A percentile compares a stretch with the other conserved stretches of the same genome.
Evolutionary conservation across 371 early-diverging fungal species (phyloP).

Genomic region (Mucor mucedo): DNA sequence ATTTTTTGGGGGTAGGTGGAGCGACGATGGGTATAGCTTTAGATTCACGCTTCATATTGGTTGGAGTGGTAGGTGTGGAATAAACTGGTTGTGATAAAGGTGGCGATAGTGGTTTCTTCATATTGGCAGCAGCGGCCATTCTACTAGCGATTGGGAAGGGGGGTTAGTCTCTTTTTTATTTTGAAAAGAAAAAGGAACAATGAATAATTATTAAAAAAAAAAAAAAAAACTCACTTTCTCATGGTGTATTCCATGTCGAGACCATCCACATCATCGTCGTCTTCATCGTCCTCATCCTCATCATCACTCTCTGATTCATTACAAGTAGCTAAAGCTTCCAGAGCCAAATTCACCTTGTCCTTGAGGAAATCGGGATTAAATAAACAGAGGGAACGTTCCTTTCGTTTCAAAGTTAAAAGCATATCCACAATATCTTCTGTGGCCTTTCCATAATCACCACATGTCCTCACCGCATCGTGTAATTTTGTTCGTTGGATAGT

Average conservation of each 20-base stretch:
- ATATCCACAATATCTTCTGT: slow-evolving; percentile 55
- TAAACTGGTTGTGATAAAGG: slow-evolving; percentile 6
- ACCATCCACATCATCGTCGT: slow-evolving; percentile 10
- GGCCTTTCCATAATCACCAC: slow-evolving; percentile 43
- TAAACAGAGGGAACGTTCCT: slow-evolving; percentile 54
- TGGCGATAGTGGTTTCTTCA: slow-evolving; percentile 6
- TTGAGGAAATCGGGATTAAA: slow-evolving; percentile 55
- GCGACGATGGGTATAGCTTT: slow-evolving; percentile 48
- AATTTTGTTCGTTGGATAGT: slow-evolving; percentile 47
- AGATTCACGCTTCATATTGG: slow-evolving; percentile 29
- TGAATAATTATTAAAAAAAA: too few relatives aligned
- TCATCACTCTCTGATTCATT: slow-evolving; percentile 33
- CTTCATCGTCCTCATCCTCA: slow-evolving; percentile 14
- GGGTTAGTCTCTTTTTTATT: too few relatives aligned
- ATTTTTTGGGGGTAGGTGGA: slow-evolving; percentile 9
- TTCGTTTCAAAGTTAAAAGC: slow-evolving; percentile 51
- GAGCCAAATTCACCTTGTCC: slow-evolving; percentile 49
- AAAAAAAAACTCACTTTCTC: slow-evolving; percentile 12
- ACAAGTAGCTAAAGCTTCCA: slow-evolving; percentile 48
- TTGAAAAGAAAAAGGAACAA: too few relatives aligned
- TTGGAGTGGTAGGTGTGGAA: neutral
- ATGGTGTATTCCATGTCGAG: slow-evolving; percentile 11
- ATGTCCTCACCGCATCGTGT: slow-evolving; percentile 42
- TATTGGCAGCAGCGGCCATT: neutral
- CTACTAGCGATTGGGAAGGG: neutral